These are phyloP conservation scores for Claviceps digitariae DNA, from an alignment of 2,329 filamentous ascomycete genomes.

Conservation along the genomic window DNA sequence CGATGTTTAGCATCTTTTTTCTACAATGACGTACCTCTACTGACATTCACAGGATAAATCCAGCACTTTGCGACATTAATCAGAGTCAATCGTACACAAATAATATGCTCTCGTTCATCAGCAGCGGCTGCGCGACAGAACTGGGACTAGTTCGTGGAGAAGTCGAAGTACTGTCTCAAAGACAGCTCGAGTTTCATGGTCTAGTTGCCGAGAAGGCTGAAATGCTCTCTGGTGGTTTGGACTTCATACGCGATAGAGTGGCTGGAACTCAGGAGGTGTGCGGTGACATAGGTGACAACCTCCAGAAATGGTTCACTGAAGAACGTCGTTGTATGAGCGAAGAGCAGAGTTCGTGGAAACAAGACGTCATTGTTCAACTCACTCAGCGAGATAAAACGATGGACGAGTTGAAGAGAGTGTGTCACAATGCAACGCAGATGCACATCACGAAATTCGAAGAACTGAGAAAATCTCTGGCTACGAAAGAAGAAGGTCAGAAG, in stretches of 20 bases:
- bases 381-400: background rate
- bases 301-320: background rate
- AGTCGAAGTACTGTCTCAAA: slow-evolving; percentile 6
- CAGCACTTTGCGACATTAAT: slow-evolving; percentile 1
- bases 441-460: slow-evolving; percentile 1
- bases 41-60: slow-evolving; percentile 3
- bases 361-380: background rate
- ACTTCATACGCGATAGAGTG: slow-evolving; percentile 1
- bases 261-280: background rate
- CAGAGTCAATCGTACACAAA: slow-evolving; percentile 2
- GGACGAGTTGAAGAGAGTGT: background rate
- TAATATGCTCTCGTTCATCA: slow-evolving; percentile 1
- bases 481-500: slow-evolving; percentile 5
- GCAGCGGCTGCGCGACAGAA: slow-evolving; percentile 3
- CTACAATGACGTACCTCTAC: background rate
- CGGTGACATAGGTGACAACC: background rate
- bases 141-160: background rate
- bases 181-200: slow-evolving; percentile 3
- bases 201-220: slow-evolving; percentile 2
- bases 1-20: background rate
- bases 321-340: background rate
- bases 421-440: background rate
- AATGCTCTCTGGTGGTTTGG: background rate
- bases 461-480: slow-evolving; percentile 1
- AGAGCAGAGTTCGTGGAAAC: slow-evolving; percentile 3